These are phyloP conservation scores for Cystofilobasidium bisporidii DNA, from an alignment of 768 basidiomycete species.

Conservation along the genomic window DNA sequence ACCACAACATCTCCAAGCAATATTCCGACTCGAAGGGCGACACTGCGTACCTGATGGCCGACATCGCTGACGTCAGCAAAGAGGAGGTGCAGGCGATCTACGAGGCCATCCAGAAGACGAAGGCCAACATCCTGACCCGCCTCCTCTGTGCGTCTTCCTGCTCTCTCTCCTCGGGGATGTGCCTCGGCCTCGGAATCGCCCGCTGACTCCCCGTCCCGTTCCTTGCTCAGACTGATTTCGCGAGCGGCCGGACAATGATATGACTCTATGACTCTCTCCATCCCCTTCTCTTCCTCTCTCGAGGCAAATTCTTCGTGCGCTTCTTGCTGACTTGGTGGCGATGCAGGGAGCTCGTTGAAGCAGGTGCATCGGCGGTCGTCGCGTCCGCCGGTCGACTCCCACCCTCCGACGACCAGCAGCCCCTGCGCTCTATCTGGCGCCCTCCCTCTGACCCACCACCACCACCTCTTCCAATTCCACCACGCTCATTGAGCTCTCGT, in stretches of 20 bases:
- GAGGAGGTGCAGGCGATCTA: constrained; percentile 67
- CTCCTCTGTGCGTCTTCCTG: constrained; percentile 48
- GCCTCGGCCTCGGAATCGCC: background rate
- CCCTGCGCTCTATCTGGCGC: too few species aligned
- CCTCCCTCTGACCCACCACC: background rate
- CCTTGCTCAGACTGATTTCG: background rate
- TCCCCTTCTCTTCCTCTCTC: background rate
- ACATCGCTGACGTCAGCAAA: constrained; percentile 82
- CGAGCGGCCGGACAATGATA: background rate
- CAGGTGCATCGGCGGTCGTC: too few species aligned
- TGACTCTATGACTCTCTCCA: background rate
- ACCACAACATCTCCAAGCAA: constrained; percentile 98
- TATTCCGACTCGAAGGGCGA: constrained; percentile 63
- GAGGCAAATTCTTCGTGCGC: too few species aligned
- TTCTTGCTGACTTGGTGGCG: too few species aligned
- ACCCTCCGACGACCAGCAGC: too few species aligned
- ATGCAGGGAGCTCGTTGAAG: too few species aligned
- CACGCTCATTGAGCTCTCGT: too few species aligned
- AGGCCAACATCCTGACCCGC: constrained; percentile 80
- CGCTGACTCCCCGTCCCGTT: background rate
- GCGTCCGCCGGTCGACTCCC: too few species aligned
- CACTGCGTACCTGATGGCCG: constrained; percentile 75
- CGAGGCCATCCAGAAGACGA: constrained; percentile 65
- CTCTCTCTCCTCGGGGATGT: background rate
- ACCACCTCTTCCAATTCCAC: background rate